Evolutionary conservation across 805 yeast genomes (phyloP).

Genomic region (Pichia heedii): DNA sequence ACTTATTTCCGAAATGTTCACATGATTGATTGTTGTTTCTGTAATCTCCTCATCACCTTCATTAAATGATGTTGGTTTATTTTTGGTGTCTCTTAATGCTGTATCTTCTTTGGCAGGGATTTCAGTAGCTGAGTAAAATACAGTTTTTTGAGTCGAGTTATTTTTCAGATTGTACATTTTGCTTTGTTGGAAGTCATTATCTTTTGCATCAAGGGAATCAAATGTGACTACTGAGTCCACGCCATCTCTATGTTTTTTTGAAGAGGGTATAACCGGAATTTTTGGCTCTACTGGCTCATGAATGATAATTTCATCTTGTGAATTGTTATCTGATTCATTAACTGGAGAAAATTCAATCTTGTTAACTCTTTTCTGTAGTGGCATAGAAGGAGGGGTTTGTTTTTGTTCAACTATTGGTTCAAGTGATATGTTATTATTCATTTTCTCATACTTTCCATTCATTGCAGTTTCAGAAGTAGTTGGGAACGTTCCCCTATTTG

Average conservation of each 20-base stretch:
- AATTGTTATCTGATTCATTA: not conserved
- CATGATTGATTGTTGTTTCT: not conserved
- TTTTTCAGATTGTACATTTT: constrained; percentile 19
- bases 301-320: constrained; percentile 20
- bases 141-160: constrained; percentile 23
- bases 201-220: constrained; percentile 3
- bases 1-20: constrained; percentile 1
- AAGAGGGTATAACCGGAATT: not conserved
- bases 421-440: no score
- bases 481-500: no score
- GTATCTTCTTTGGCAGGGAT: constrained; percentile 12
- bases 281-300: not conserved
- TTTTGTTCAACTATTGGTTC: no score
- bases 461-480: no score
- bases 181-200: constrained; percentile 11
- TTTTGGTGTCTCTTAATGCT: not conserved
- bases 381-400: no score
- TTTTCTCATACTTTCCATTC: no score
- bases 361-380: not conserved
- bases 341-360: constrained; percentile 7
- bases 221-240: constrained; percentile 6
- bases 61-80: not conserved
- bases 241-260: not conserved
- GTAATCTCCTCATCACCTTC: not conserved
- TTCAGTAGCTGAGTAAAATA: constrained; percentile 33